Evolutionary conservation across 208 protist genomes (phyloP), one percentile per base, ranked within the genome.

Genomic region (Perkinsela sp.): DNA sequence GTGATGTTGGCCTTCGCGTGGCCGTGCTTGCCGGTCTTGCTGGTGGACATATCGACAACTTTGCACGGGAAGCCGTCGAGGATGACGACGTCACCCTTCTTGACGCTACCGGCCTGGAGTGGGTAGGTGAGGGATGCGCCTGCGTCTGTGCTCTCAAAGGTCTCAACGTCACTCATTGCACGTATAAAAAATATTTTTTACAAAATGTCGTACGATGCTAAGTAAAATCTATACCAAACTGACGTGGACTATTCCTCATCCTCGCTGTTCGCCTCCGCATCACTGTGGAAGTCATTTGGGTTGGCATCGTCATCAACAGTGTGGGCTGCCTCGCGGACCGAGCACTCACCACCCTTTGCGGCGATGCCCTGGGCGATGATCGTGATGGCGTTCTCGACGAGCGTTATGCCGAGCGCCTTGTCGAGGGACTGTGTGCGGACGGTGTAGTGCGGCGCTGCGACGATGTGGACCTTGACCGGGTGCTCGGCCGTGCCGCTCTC

Each of bases 11-110:
- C 93, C 85, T 98, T 98, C 32, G 96, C 96, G 79, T 96, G 90
- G 73, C 96, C 96, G 81, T 98, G 96, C 84, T 98, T 98, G 72
- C 96, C 96, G 68, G 94, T 96, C 84, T 96, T 98, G 48, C 95
- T 97, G 29, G 93, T 96, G 67, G 88, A 95, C 75, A 95, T 89
- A 72, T 96, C 94, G 71, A 97, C 92, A 66, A 98, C 85, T 80
- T 96, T 97, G 83, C 94, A 97, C 67, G 95, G 93, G 29, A 79
- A 79, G 69, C 75, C 72, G 72, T 93, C 91, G 71, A 93, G 92
- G 73, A 81, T 81, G 67, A 91, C 73, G 72, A 89, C 85, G 31
- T 82, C 82, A 32, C 85, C 85, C 76, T 93, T 93, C 76, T 91
- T 92, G 32, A 93, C 72, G 6, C 82, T 79, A 69, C 89, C 89